phyloP scores from a whole-genome alignment of 495 filamentous ascomycete species.

The Aspergillus panamensis region DNA sequence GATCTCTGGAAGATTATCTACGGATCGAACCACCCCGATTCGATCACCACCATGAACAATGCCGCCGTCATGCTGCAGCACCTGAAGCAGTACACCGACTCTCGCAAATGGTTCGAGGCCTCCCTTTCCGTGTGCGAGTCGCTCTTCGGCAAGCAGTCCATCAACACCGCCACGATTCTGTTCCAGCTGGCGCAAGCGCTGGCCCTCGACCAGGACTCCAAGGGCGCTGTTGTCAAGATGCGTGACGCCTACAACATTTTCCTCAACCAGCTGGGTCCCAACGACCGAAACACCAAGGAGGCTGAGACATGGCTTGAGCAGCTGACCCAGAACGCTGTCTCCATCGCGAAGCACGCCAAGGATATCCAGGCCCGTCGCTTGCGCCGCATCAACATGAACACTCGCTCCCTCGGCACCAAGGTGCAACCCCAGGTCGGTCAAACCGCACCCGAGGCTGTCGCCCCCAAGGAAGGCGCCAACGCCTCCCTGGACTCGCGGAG shows the following conservation, averaged over 20 bases:
- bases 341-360: conserved; percentile 87
- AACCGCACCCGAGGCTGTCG: conserved; percentile 42
- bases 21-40: conserved; percentile 89
- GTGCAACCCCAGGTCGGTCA: conserved; percentile 55
- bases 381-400: conserved; percentile 54
- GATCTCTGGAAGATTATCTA: conserved; percentile 97
- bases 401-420: conserved; percentile 52
- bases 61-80: conserved; percentile 97
- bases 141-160: conserved; percentile 78
- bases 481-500: conserved; percentile 62
- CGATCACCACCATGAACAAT: conserved; percentile 98
- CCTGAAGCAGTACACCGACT: conserved; percentile 86
- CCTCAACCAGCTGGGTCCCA: conserved; percentile 72
- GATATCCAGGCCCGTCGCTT: conserved; percentile 70
- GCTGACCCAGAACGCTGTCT: conserved; percentile 90
- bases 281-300: conserved; percentile 94
- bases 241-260: conserved; percentile 95
- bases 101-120: conserved; percentile 93
- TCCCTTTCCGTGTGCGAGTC: conserved; percentile 82
- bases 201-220: conserved; percentile 87
- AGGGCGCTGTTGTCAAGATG: conserved; percentile 87
- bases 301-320: conserved; percentile 93
- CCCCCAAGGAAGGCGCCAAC: conserved; percentile 30
- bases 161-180: conserved; percentile 91
- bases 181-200: conserved; percentile 97